Base-by-base conservation (phyloP, 2,329 filamentous ascomycete species). In the Bipolaris sorokiniana region DNA sequence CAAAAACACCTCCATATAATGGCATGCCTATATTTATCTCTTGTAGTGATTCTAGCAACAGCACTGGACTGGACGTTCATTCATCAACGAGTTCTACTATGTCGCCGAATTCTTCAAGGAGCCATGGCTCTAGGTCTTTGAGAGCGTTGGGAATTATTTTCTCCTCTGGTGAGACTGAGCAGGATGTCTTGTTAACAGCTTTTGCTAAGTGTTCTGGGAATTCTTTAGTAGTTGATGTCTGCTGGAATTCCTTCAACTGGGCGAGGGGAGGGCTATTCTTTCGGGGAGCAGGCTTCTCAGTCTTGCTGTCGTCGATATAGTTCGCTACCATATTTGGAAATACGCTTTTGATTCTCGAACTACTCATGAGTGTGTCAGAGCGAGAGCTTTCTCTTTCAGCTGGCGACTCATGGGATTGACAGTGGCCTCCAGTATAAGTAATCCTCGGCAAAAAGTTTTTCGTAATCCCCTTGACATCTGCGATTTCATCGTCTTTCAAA, bases 81-180 rank as follows among this genome's bases (percentile, higher is more conserved):
- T 61, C 62, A 45, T 73, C 68, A 33, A 72, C 60, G 34, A 79
- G 66, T 53, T 79, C 76, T 20, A 79, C 69, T n/a, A 74, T 70
- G 49, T 75, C 71, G 10, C 77, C 77, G 48, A 77, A 78, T 56
- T 79, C 76, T 28, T 67, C 56, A 15, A 75, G 67, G 5, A 79
- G 57, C 76, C 77, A 79, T 1, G 70, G 67, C 41, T 77, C 72
- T 1, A 79, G 61, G 45, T 70, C 75, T 45, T 74, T 67, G 54
- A 67, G 74, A 13, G 51, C 65, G 1, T 72, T 66, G 0, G 65
- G 67, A 16, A 66, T 48, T 2, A 56, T 34, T 31, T 61, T 45
- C 4, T 59, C 5, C 22, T 59, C 13, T 26, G 20, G 18, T 9
- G 60, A 22, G 20, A 18, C 33, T 34, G 46, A 40, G 10, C 33